These are phyloP conservation scores for Protomyces inundatus DNA, from an alignment of 1,139 yeast genomes.

Conservation along the genomic window DNA sequence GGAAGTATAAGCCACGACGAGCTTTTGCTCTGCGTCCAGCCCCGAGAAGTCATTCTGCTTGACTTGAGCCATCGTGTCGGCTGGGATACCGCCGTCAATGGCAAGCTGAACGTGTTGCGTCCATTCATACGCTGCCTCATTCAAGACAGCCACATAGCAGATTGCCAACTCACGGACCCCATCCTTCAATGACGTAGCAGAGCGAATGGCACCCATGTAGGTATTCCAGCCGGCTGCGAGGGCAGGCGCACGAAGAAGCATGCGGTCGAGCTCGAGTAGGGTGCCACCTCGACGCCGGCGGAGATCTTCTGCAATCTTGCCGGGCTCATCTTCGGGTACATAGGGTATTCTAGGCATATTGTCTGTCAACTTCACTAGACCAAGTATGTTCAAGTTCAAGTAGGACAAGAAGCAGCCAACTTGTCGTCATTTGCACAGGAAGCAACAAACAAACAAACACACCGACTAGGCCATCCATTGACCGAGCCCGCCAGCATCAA, in stretches of 20 bases:
- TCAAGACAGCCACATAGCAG: conserved; percentile 19
- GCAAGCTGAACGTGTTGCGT: conserved; percentile 17
- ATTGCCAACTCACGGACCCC: conserved; percentile 5
- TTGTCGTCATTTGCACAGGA: no score
- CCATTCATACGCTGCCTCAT: conserved; percentile 21
- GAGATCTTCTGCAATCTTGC: conserved; percentile 5
- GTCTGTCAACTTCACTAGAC: background rate
- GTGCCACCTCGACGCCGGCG: conserved; percentile 10
- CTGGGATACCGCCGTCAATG: background rate
- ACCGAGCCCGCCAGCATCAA: no score
- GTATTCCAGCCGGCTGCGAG: conserved; percentile 19
- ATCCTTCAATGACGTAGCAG: background rate
- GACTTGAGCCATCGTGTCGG: background rate
- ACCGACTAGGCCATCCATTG: no score
- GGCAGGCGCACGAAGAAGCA: conserved; percentile 6
- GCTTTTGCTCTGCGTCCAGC: background rate
- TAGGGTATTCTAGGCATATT: conserved; percentile 13
- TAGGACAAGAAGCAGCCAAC: no score
- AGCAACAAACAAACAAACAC: no score
- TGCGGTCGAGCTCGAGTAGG: conserved; percentile 12
- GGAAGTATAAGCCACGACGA: background rate
- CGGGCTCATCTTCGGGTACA: background rate
- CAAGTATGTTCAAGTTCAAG: no score
- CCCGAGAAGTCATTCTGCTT: background rate
- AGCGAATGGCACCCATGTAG: conserved; percentile 3